Evolutionary conservation across 192 early-diverging fungal genomes (phyloP), one percentile per base, ranked within the genome.

Genomic region (Coemansia sp.): DNA sequence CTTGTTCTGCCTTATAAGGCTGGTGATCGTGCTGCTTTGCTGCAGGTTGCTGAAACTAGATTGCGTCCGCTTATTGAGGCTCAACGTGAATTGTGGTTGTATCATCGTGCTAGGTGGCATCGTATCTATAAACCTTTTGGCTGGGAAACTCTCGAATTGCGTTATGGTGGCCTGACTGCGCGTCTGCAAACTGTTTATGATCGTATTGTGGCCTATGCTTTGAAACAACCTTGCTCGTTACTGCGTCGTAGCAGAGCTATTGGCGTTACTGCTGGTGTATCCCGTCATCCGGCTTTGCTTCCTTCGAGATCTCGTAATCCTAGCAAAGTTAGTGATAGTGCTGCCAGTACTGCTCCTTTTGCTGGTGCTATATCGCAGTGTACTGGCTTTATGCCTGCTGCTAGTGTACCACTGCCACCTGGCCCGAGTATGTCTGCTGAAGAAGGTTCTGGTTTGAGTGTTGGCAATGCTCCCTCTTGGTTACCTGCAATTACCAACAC

Each of bases 41-140:
- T 83, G 7, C 84, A 87, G 26, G 67, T 89, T 4, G 78, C 82
- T 7, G 78, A 84, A 50, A 85, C 87, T 1, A 75, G 87, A 5
- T 49, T 88, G 28, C 72, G 70, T 7, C 78, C 80, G 23, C 72
- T 94, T 12, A 80, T 83, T 26, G 83, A 88, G 30, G 83, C 86
- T 2, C 85, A 86, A 18, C 85, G 91, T 31, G 83, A 81, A 49
- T 84, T 94, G 25, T 93, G 91, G 91, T 78, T 85, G 48, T 91
- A 88, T 73, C 93, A 94, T 66, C 84, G 93, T 7, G 78, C 83
- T 5, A 64, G 91, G 56, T 94, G 93, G 93, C 83, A 87, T 59
- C 73, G 81, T 52, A 89, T 85, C 54, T 90, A 90, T 69, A 90
- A 91, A 56, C 92, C 93, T 2, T 92, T 93, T 86, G 93, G 93